Conservation (phyloP, 2,329 filamentous ascomycete genomes). For the Colletotrichum nymphaeae region DNA sequence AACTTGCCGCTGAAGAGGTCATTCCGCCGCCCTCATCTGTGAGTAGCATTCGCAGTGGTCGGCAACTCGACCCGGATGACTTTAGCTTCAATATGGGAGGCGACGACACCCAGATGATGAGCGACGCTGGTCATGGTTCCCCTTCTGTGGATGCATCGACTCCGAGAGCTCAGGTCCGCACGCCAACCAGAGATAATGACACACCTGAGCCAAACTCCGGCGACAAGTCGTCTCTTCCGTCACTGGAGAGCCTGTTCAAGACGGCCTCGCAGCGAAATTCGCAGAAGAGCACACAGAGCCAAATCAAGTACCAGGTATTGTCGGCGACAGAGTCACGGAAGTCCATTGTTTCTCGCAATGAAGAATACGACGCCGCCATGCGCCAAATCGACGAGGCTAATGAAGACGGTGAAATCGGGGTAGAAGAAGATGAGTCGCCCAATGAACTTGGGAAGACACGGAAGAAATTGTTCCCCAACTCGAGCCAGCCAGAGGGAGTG, state of each 20-base stretch:
- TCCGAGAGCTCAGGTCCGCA: conserved; percentile 9
- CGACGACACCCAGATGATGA: conserved; percentile 39
- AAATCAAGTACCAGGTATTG: conserved; percentile 42
- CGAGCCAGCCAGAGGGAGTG: conserved; percentile 43
- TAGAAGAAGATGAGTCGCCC: conserved; percentile 39
- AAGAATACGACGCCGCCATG: conserved; percentile 58
- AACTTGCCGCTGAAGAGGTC: conserved; percentile 38
- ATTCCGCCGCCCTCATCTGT: conserved; percentile 50
- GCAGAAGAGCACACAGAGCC: conserved; percentile 41
- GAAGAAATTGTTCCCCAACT: conserved; percentile 46
- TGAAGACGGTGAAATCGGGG: conserved; percentile 39
- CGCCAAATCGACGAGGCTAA: conserved; percentile 51
- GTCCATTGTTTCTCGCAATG: conserved; percentile 42
- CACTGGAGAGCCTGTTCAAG: conserved; percentile 52
- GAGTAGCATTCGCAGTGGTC: conserved; percentile 58
- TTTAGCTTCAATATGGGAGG: conserved; percentile 49
- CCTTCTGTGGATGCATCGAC: conserved; percentile 9
- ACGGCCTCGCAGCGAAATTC: conserved; percentile 53
- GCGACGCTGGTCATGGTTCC: conserved; percentile 12
- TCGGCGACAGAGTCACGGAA: conserved; percentile 42
- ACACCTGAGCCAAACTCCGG: conserved; percentile 31
- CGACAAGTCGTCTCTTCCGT: conserved; percentile 44
- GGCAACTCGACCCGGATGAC: conserved; percentile 58
- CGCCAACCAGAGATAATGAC: conserved; percentile 7
- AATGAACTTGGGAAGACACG: background rate